Evolutionary conservation across 1,284 basidiomycete species (phyloP), one percentile per base, ranked within the genome.

Genomic region (Omphalotus olearius): DNA sequence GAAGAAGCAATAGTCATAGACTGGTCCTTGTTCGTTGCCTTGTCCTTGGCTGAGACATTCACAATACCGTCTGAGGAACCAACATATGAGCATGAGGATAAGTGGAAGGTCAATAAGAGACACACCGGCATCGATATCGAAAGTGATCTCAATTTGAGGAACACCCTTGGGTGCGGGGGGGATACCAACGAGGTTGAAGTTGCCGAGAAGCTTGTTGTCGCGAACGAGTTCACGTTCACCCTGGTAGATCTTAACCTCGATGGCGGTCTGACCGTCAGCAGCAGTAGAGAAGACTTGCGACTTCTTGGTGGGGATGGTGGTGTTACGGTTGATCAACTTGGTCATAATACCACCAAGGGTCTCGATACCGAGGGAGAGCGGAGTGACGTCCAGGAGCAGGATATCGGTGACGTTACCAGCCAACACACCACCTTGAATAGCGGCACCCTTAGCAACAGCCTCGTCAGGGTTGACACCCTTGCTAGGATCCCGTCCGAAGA

Each of bases 291-390:
- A 99, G 51, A 90, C 89, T 70, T 98, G 95, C 3, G 92, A 94
- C 84, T 99, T 98, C 83, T 98, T 99, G 66, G 95, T 98, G 17
- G 96, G 96, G 73, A 98, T 98, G 56, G 96, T 98, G 16, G 96
- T 99, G 79, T 99, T 99, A 57, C 96, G 89, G 69, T 84, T 88
- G 73, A 95, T 94, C 47, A 93, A 80, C 69, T 91, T 91, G 57
- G 96, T 98, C 91, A 98, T 98, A 72, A 99, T 98, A 69, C 96
- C 96, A 64, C 96, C 96, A 56, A 98, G 91, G 6, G 96, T 98
- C 76, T 97, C 91, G 61, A 97, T 96, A 79, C 92, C 92, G 58
- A 96, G 87, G 0, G 93, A 95, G 1, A 96, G 78, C 38, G 95
- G 95, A 20, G 95, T 98, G 51, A 98, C 95, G 66, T 98, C 95